Conservation (phyloP, 2,329 filamentous ascomycete genomes). For the Fusarium beomiforme region DNA sequence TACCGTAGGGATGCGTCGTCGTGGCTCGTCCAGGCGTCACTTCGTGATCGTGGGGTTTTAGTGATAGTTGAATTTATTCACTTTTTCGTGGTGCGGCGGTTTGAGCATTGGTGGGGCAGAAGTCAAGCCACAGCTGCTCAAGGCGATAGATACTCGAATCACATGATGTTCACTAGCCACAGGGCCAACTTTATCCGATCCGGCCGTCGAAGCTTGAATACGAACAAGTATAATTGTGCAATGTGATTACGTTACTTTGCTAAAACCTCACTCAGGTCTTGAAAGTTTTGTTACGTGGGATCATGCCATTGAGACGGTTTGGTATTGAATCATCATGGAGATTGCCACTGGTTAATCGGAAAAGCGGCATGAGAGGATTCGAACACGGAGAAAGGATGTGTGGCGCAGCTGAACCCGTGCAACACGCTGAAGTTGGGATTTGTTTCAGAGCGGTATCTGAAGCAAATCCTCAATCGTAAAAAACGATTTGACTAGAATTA, state of each 20-base stretch:
- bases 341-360: constrained; percentile 21
- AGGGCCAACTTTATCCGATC: constrained; percentile 29
- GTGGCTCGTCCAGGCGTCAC: constrained; percentile 36
- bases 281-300: constrained; percentile 1
- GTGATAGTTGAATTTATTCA: constrained; percentile 51
- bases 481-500: not conserved
- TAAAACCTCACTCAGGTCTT: not conserved
- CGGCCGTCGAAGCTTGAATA: not conserved
- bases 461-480: not conserved
- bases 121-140: constrained; percentile 42
- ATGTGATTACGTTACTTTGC: constrained; percentile 1
- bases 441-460: constrained; percentile 6
- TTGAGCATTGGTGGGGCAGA: constrained; percentile 48
- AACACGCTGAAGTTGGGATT: not conserved
- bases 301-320: constrained; percentile 1
- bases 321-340: not conserved
- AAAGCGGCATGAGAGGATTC: constrained; percentile 31
- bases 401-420: constrained; percentile 32
- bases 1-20: constrained; percentile 37
- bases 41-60: constrained; percentile 52
- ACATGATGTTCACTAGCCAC: constrained; percentile 44
- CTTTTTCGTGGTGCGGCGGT: constrained; percentile 54
- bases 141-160: constrained; percentile 26
- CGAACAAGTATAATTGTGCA: not conserved
- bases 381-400: constrained; percentile 1